Evolutionary conservation across 2,329 filamentous ascomycete genomes (phyloP), one percentile per base, ranked within the genome.

Genomic region (Fusarium sp.): DNA sequence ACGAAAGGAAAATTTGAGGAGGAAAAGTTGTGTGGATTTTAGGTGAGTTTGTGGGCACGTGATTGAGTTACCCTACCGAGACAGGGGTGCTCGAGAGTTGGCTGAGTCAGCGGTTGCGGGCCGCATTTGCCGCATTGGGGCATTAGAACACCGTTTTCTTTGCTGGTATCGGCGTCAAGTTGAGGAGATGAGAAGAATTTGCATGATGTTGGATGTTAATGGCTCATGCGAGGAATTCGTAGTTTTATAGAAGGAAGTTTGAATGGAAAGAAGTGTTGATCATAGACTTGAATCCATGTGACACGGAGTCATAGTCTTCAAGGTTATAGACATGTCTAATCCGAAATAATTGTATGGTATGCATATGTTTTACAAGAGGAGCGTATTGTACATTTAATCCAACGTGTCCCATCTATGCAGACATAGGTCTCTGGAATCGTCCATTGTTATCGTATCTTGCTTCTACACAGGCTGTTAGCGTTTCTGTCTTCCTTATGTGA

Each of bases 401-500:
- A 46, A 32, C 40, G n/a, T 75, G 77, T 62, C 38, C 53, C 23
- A 74, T 42, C 57, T 78, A 82, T 66, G 67, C 43, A 15, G 78
- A 64, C 37, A 78, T 79, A 13, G 84, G 84, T 13, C 83, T 78
- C 68, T 82, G 82, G 75, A 86, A 85, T 38, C 79, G 80, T 63
- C 84, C 84, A 59, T 86, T 86, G 71, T 86, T 82, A 61, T 86
- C 84, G 60, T 86, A 86, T 73, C 83, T 83, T 52, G 84, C 84
- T 77, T 86, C 84, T 86, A 70, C 60, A 52, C 43, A 28, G 7
- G 21, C 15, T 15, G 73, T 89, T 72, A 88, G 83, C 73, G 47
- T 23, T 19, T 15, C 40, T 35, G 13, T n/a, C 25, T 15, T 25
- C 5, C 30, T 13, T 11, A 2, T 10, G 11, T 4, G 12, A 13